Base-by-base conservation (phyloP, 305 asterid species). In the Rubia tinctorum region DNA sequence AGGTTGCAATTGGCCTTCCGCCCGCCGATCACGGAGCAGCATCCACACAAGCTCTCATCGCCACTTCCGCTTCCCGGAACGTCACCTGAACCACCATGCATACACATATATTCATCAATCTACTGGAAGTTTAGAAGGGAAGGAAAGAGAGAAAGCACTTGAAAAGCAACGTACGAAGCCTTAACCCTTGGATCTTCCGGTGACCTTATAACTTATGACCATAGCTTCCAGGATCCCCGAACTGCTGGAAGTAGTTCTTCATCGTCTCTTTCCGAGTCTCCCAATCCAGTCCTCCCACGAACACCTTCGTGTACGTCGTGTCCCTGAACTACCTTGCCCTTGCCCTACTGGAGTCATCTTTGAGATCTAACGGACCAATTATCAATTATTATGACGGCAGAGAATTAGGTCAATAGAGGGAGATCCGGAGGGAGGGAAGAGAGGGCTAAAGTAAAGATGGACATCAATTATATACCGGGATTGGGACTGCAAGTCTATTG, bases 1-100 rank as follows among this genome's bases (percentile, higher is more conserved):
- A 95, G 98, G 81, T 95, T 95, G 86, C 99, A 95, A 78, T 95
- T 95, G 68, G 98, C 99, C 78, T 97, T 89, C 86, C 99, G 88
- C 7, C 99, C 99, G 77, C 92, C 99, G 69, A 95, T 95, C 75
- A 95, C 1, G 99, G 99, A 75, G 96, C 85, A 13, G 99, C 91
- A 78, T 95, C 96, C 25, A 81, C 96, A 45, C 99, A 95, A 6
- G 99, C 97, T 80, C 92, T 87, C 99, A 89, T 90, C 34, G 99
- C 98, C 37, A 97, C 90, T 75, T 95, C 99, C 12, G 99, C 73
- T 42, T 95, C 99, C 20, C 93, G 86, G 76, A 95, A 95, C 14
- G 99, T 95, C 43, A 95, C 99, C 99, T 94, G n/a, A 71, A 18
- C n/a, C n/a, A n/a, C n/a, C n/a, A n/a, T n/a, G n/a, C n/a, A n/a